These are phyloP conservation scores for Penicillium mononematosum DNA, from an alignment of 495 filamentous ascomycete species.

Conservation along the genomic window DNA sequence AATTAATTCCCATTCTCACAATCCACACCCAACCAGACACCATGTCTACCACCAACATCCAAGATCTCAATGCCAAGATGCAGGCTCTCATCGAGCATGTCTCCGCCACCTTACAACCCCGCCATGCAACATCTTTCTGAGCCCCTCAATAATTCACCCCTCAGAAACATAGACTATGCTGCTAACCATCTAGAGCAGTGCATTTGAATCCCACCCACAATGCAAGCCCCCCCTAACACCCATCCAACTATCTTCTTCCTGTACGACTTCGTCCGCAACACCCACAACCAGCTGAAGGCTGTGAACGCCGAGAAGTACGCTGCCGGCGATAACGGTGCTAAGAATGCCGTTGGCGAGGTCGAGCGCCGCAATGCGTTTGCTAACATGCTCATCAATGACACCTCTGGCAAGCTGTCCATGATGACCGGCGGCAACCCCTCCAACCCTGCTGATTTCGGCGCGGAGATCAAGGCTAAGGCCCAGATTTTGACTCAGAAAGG, in stretches of 20 bases:
- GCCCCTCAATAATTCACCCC: neutral
- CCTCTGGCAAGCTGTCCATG: constrained; percentile 26
- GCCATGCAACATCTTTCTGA: constrained; percentile 3
- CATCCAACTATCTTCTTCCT: constrained; percentile 39
- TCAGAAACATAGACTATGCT: neutral
- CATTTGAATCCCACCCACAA: constrained; percentile 35
- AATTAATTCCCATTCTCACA: neutral
- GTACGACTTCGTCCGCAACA: constrained; percentile 35
- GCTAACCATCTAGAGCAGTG: constrained; percentile 16
- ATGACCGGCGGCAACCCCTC: constrained; percentile 25
- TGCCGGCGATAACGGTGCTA: constrained; percentile 20
- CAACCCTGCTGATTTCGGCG: constrained; percentile 31
- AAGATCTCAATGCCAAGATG: constrained; percentile 26
- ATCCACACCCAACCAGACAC: neutral
- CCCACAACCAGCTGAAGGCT: constrained; percentile 26
- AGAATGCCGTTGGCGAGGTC: constrained; percentile 23
- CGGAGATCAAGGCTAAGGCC: constrained; percentile 27
- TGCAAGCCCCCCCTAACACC: constrained; percentile 25
- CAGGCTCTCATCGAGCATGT: constrained; percentile 31
- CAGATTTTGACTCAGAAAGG: constrained; percentile 14
- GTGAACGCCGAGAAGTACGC: constrained; percentile 30
- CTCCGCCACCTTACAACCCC: neutral
- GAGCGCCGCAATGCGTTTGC: constrained; percentile 34
- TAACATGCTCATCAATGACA: constrained; percentile 27
- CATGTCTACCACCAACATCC: constrained; percentile 16